Percentiles rank a stretch among this genome's conserved stretches.
phyloP scores from a whole-genome alignment of 2,329 filamentous ascomycete species.

The Basipetospora chlamydospora region DNA sequence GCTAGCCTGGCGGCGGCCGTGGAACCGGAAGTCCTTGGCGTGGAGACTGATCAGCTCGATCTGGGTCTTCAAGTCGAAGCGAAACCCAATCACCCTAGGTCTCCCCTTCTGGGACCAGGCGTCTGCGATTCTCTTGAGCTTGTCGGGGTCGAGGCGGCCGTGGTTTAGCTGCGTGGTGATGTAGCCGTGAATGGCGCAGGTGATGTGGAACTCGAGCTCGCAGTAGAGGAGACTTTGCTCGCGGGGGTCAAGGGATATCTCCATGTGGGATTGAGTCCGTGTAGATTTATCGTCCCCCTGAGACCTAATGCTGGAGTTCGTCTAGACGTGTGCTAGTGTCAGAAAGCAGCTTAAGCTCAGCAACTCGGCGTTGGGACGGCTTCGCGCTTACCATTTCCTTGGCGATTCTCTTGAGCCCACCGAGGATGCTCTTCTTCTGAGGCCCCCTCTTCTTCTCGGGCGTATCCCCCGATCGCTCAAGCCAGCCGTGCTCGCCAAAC shows the following conservation, averaged over 20 bases:
- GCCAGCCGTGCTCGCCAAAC: conserved; percentile 42
- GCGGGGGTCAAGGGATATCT: conserved; percentile 37
- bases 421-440: conserved; percentile 28
- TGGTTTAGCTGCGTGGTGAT: conserved; percentile 36
- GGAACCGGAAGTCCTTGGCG: conserved; percentile 37
- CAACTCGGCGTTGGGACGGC: background rate
- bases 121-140: conserved; percentile 36
- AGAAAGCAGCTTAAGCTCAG: conserved; percentile 1
- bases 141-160: conserved; percentile 37
- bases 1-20: conserved; percentile 29
- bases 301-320: conserved; percentile 16
- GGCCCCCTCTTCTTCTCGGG: conserved; percentile 13
- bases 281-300: conserved; percentile 16
- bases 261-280: conserved; percentile 17
- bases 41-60: conserved; percentile 38
- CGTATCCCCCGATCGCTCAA: conserved; percentile 26
- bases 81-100: conserved; percentile 39
- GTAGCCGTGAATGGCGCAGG: conserved; percentile 34
- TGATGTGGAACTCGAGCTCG: conserved; percentile 42
- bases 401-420: conserved; percentile 35
- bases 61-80: conserved; percentile 46
- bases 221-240: conserved; percentile 45
- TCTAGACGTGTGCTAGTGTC: conserved; percentile 3
- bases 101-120: conserved; percentile 37
- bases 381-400: conserved; percentile 32